Evolutionary conservation across 768 basidiomycete species (phyloP).

Genomic region (Macrolepiota fuliginosa): DNA sequence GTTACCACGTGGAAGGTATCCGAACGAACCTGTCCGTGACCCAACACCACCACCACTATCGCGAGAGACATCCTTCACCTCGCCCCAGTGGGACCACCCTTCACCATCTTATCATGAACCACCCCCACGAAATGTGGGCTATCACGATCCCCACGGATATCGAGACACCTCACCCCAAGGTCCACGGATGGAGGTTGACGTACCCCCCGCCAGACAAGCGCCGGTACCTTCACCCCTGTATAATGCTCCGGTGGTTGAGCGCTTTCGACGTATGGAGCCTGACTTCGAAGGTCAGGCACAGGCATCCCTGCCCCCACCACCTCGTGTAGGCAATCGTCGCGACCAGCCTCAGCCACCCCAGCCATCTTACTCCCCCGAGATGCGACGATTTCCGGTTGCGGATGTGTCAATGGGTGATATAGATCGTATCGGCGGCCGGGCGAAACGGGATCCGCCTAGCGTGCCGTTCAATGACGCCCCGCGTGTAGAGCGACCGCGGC

Average conservation of each 20-base stretch:
- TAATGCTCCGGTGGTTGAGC: background rate
- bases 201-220: background rate
- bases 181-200: slow-evolving; percentile 1
- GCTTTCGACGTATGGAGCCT: slow-evolving; percentile 1
- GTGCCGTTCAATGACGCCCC: background rate
- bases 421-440: background rate
- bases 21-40: background rate
- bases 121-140: background rate
- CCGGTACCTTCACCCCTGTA: background rate
- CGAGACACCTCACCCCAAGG: background rate
- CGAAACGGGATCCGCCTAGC: background rate
- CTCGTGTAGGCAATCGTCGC: slow-evolving; percentile 5
- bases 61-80: slow-evolving; percentile 2
- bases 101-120: slow-evolving; percentile 5
- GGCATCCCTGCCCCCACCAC: background rate
- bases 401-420: background rate
- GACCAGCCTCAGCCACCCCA: background rate
- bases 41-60: background rate
- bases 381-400: background rate
- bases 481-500: background rate
- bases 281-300: background rate
- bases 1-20: slow-evolving; percentile 1
- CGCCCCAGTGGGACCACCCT: slow-evolving; percentile 4
- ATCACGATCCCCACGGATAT: background rate
- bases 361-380: background rate